Evolutionary conservation across 345 rosid genomes (phyloP).

Genomic region (Camelina laxa): DNA sequence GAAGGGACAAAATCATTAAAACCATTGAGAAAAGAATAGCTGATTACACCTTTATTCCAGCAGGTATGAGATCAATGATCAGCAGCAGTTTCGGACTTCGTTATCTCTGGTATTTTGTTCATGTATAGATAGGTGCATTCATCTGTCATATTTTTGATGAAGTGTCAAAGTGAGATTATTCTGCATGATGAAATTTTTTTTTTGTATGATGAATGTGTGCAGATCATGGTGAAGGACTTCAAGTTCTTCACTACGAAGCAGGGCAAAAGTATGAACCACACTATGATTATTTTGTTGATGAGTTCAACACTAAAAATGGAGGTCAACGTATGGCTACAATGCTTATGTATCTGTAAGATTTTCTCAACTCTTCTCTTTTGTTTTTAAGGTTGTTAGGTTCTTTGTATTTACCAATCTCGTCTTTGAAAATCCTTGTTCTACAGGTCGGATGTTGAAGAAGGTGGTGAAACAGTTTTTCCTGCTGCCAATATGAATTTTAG

Average conservation of each 20-base stretch:
- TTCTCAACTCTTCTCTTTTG: neutral
- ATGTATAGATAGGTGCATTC: constrained; percentile 1
- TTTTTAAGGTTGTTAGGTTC: neutral
- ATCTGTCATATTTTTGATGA: neutral
- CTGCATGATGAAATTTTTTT: constrained; percentile 18
- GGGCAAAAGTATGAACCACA: constrained; percentile 94
- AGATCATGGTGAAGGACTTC: constrained; percentile 97
- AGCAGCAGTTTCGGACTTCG: neutral
- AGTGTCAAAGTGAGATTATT: constrained; percentile 15
- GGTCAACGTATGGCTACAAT: constrained; percentile 92
- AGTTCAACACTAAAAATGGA: constrained; percentile 82
- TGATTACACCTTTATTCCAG: constrained; percentile 80
- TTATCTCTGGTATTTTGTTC: neutral
- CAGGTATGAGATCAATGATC: constrained; percentile 47
- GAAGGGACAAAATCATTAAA: constrained; percentile 63
- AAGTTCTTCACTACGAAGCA: constrained; percentile 82
- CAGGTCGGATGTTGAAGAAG: constrained; percentile 98
- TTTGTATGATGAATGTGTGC: constrained; percentile 14
- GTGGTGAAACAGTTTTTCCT: constrained; percentile 96
- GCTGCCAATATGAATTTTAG: constrained; percentile 66
- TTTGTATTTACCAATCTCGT: neutral
- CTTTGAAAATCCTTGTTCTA: constrained; percentile 13
- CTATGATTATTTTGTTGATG: constrained; percentile 89
- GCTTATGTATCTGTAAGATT: constrained; percentile 85
- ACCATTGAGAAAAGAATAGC: constrained; percentile 87